Percentiles rank a stretch among this genome's conserved stretches.
Conservation (phyloP, 2,329 filamentous ascomycete species). For the Raffaelea ambrosiae region DNA sequence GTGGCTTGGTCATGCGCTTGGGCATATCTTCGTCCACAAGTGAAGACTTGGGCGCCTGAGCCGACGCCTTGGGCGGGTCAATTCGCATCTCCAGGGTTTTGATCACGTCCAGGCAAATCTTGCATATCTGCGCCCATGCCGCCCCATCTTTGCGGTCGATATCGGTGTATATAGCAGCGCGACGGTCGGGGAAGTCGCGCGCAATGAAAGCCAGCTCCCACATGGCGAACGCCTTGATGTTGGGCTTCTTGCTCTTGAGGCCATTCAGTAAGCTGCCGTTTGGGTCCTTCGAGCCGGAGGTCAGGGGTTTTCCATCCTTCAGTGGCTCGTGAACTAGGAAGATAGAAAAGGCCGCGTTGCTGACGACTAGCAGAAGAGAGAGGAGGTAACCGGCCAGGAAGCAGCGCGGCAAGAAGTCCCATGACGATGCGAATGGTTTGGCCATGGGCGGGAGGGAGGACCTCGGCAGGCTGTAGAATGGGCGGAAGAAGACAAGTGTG, state of each 20-base stretch:
- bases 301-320: constrained; percentile 78
- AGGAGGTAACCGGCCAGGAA: constrained; percentile 58
- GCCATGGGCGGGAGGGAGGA: constrained; percentile 53
- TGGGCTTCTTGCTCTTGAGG: constrained; percentile 71
- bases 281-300: constrained; percentile 77
- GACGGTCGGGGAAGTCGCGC: constrained; percentile 62
- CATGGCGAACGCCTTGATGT: constrained; percentile 74
- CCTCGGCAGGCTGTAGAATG: constrained; percentile 68
- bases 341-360: constrained; percentile 69
- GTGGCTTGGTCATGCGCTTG: constrained; percentile 28
- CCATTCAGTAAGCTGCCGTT: constrained; percentile 85
- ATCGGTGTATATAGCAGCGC: constrained; percentile 77
- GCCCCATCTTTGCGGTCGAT: constrained; percentile 74
- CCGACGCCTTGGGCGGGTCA: constrained; percentile 26
- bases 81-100: constrained; percentile 60
- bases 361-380: constrained; percentile 64
- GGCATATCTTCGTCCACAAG: constrained; percentile 6
- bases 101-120: constrained; percentile 60
- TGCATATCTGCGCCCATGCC: constrained; percentile 72
- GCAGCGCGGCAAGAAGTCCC: constrained; percentile 47
- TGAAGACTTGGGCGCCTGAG: constrained; percentile 20
- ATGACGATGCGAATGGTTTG: constrained; percentile 42
- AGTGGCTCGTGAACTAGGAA: constrained; percentile 74
- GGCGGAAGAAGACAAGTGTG: constrained; percentile 60
- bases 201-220: constrained; percentile 85